phyloP scores from a whole-genome alignment of 768 basidiomycete genomes.

The Tricholoma flavovirens region DNA sequence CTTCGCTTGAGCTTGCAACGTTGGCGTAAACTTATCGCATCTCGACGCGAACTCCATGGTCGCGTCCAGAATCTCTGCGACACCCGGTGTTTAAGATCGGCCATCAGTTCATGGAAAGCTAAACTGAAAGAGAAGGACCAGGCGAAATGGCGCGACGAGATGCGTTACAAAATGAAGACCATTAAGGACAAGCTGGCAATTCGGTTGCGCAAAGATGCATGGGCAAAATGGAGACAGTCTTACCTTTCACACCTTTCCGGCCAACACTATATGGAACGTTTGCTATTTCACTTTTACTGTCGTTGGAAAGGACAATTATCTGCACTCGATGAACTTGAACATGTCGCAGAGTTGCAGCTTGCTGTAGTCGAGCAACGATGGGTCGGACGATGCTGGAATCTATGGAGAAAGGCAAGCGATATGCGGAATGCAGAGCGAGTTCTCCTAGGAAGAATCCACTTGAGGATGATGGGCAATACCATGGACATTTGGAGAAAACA shows the following conservation, averaged over 20 bases:
- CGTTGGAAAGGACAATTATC: conserved; percentile 49
- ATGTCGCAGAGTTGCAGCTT: conserved; percentile 44
- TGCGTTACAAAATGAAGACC: conserved; percentile 64
- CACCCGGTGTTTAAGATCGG: conserved; percentile 34
- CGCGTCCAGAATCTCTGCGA: conserved; percentile 42
- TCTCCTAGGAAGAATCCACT: conserved; percentile 37
- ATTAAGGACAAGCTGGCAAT: conserved; percentile 52
- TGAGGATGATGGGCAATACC: conserved; percentile 42
- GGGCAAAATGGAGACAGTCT: conserved; percentile 62
- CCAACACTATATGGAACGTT: conserved; percentile 40
- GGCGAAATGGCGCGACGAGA: conserved; percentile 57
- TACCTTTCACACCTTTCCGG: conserved; percentile 47
- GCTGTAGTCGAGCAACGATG: conserved; percentile 30
- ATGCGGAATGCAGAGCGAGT: conserved; percentile 40
- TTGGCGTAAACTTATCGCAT: conserved; percentile 47
- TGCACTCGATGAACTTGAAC: conserved; percentile 38
- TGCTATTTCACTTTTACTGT: conserved; percentile 38
- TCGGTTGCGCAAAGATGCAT: conserved; percentile 50
- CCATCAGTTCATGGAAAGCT: conserved; percentile 48
- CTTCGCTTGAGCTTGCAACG: conserved; percentile 51
- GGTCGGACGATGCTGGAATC: conserved; percentile 43
- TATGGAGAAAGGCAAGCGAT: conserved; percentile 47
- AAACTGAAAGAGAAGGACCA: conserved; percentile 52
- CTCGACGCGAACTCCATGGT: conserved; percentile 32
- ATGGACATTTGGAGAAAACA: conserved; percentile 46